These are phyloP conservation scores for Filobasidium wieringae DNA, from an alignment of 768 basidiomycete species.

Conservation along the genomic window DNA sequence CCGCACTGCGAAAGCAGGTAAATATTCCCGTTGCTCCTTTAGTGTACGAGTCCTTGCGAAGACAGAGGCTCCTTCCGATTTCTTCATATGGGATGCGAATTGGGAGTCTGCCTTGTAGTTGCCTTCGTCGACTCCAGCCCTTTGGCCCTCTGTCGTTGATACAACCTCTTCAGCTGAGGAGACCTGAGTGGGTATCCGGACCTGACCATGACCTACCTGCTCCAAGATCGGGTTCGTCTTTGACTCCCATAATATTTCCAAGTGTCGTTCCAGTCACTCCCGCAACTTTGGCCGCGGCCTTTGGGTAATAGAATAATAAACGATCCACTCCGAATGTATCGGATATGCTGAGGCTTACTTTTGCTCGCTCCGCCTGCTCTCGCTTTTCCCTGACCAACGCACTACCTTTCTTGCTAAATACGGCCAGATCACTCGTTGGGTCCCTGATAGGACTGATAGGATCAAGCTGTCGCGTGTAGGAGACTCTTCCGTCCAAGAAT, in stretches of 20 bases:
- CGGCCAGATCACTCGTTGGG: constrained; percentile 81
- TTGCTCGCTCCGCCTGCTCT: constrained; percentile 89
- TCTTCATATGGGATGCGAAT: constrained; percentile 87
- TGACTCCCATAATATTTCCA: constrained; percentile 97
- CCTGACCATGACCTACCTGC: too few relatives aligned
- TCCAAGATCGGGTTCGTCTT: constrained; percentile 84
- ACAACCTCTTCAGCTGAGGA: not conserved
- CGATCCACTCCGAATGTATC: not conserved
- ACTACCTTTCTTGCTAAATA: constrained; percentile 96
- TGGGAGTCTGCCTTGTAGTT: constrained; percentile 86
- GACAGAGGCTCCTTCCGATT: constrained; percentile 54
- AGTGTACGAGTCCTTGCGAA: constrained; percentile 73
- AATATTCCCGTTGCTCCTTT: constrained; percentile 89
- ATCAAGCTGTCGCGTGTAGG: constrained; percentile 91
- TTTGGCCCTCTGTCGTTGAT: constrained; percentile 47
- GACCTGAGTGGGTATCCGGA: constrained; percentile 45
- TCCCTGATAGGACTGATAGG: constrained; percentile 96
- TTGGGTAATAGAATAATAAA: too few relatives aligned
- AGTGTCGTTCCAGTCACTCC: constrained; percentile 79
- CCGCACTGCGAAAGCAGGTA: constrained; percentile 93
- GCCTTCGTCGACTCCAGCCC: constrained; percentile 38
- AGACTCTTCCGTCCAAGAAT: constrained; percentile 89
- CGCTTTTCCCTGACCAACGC: constrained; percentile 86
- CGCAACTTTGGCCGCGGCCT: constrained; percentile 84
- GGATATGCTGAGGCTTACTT: constrained; percentile 10